Evolutionary conservation across 495 filamentous ascomycete species (phyloP).

Genomic region (Hypoxylon fuscum): DNA sequence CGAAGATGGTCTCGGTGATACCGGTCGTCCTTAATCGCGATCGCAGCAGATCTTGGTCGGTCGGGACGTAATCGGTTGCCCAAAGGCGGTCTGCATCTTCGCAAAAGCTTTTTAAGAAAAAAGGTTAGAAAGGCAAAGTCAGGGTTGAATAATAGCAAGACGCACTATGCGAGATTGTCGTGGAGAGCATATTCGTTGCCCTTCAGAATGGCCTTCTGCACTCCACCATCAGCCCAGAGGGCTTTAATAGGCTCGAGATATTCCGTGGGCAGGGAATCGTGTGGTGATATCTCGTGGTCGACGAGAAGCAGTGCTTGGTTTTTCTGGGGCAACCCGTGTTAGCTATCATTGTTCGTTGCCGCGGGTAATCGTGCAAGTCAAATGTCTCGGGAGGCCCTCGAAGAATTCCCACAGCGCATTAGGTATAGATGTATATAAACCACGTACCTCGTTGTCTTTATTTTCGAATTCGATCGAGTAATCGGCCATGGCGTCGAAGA

Average conservation of each 20-base stretch:
- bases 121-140: slow-evolving; percentile 8
- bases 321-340: slow-evolving; percentile 48
- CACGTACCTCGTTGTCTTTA: slow-evolving; percentile 78
- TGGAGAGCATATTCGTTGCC: slow-evolving; percentile 97
- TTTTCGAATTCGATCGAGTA: slow-evolving; percentile 79
- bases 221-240: slow-evolving; percentile 84
- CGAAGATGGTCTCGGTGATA: slow-evolving; percentile 97
- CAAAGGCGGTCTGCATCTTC: slow-evolving; percentile 89
- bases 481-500: slow-evolving; percentile 93
- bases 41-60: slow-evolving; percentile 94
- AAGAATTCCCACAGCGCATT: slow-evolving; percentile 24
- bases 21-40: slow-evolving; percentile 93
- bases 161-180: slow-evolving; percentile 94
- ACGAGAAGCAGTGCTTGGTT: slow-evolving; percentile 62
- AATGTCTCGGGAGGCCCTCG: slow-evolving; percentile 34
- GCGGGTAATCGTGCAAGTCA: not conserved
- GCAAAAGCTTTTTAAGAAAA: slow-evolving; percentile 75
- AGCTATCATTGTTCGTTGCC: slow-evolving; percentile 25
- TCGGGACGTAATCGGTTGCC: slow-evolving; percentile 86
- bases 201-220: slow-evolving; percentile 84
- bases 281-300: slow-evolving; percentile 79
- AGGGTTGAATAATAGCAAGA: slow-evolving; percentile 9
- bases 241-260: slow-evolving; percentile 80
- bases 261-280: slow-evolving; percentile 75
- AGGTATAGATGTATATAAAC: slow-evolving; percentile 27